Evolutionary conservation across 177 flowering plant species (phyloP), one percentile per base, ranked within the genome.

Genomic region (Vitis hybrid): DNA sequence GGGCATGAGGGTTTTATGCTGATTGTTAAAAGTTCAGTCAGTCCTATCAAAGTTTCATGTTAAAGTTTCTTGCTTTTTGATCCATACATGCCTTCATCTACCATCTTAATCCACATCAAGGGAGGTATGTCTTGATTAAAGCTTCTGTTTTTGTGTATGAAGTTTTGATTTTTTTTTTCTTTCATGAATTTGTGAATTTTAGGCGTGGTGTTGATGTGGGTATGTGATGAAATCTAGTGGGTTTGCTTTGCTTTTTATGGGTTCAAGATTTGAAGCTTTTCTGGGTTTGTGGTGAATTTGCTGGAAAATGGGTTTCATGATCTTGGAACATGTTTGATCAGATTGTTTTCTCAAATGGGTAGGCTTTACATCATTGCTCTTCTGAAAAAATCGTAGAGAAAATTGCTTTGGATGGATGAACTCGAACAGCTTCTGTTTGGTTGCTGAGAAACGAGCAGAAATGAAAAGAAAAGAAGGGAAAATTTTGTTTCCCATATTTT

Each of bases 11-110:
- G 30, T 49, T 73, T 66, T 58, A 11, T 50, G 48, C 58, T 66
- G 75, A 66, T 72, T 66, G 46, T 53, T 41, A 12, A 20, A 55
- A 41, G 27, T 7, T 73, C 60, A 54, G 61, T 65, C 58, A 65
- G 9, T 71, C 61, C 13, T 50, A 64, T 64, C 48, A 41, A 57
- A 11, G 65, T 32, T 67, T 67, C 27, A 35, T 41, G 49, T 53
- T 58, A 59, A 68, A 61, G 73, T 15, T 57, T 56, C 46, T 48
- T 61, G 65, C 66, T 49, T 76, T 74, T 70, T 72, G 74, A 71
- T 76, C 81, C 69, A 68, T 70, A 71, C 27, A 27, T 65, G 69
- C 56, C 58, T 71, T 21, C 68, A 54, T 4, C 51, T 51, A 32
- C 72, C 61, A 49, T 69, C 71, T 70, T 63, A 35, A 30, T n/a